A percentile compares a stretch with the other conserved stretches of the same genome.
phyloP scores from a whole-genome alignment of 164 flowering plant species.

The Sextonia rubra region DNA sequence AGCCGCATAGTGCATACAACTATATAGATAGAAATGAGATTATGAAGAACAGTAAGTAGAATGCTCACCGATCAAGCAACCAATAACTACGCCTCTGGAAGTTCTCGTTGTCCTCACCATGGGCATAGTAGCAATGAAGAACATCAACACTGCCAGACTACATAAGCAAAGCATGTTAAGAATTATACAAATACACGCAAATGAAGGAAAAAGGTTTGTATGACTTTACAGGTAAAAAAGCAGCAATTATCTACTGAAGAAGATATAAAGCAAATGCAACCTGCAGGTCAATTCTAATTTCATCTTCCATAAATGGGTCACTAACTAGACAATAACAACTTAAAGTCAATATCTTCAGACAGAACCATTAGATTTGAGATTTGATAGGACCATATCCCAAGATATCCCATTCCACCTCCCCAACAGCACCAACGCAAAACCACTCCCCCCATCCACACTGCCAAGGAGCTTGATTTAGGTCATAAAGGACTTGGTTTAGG shows the following conservation, averaged over 20 bases:
- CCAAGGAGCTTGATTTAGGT: no score
- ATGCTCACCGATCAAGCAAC: constrained; percentile 90
- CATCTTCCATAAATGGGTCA: constrained; percentile 3
- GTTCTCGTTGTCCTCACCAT: constrained; percentile 81
- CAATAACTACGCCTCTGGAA: constrained; percentile 93
- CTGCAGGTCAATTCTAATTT: background rate
- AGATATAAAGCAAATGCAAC: background rate
- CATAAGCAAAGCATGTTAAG: constrained; percentile 8
- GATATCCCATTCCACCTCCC: no score
- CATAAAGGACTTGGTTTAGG: no score
- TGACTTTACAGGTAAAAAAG: background rate
- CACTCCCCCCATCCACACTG: no score
- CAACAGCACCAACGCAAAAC: no score
- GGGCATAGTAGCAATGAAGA: constrained; percentile 95
- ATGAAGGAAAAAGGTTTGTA: background rate
- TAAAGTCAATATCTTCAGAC: background rate
- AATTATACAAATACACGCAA: background rate
- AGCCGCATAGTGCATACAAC: no score
- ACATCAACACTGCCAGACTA: constrained; percentile 90
- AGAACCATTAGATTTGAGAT: background rate
- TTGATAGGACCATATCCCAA: no score
- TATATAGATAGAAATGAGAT: no score
- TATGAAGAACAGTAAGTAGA: background rate
- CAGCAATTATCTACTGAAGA: background rate
- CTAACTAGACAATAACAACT: background rate